A percentile compares a stretch with the other conserved stretches of the same genome.
Conservation (phyloP, 805 yeast species). For the Brettanomyces bruxellensis region DNA sequence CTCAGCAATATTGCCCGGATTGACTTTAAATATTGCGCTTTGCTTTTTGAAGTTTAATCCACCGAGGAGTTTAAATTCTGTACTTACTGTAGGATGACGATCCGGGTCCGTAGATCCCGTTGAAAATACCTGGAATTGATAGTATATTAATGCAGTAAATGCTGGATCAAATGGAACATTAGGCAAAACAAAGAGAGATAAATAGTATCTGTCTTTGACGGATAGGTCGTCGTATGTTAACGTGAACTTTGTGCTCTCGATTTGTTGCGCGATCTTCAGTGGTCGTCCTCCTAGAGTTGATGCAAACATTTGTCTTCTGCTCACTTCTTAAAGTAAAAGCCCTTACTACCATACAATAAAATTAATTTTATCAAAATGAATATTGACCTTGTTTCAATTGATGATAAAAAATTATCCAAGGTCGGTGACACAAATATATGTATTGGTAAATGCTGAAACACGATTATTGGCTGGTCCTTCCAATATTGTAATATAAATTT, state of each 20-base stretch:
- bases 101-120: constrained; percentile 14
- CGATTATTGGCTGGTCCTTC: too few relatives aligned
- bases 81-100: constrained; percentile 1
- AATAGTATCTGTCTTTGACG: constrained; percentile 49
- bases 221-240: constrained; percentile 55
- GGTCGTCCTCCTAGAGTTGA: constrained; percentile 26
- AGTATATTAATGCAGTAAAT: constrained; percentile 78
- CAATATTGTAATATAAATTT: too few relatives aligned
- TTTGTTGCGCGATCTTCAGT: constrained; percentile 47
- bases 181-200: constrained; percentile 81
- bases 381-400: too few relatives aligned
- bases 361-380: too few relatives aligned
- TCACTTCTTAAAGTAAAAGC: too few relatives aligned
- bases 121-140: constrained; percentile 63
- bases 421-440: too few relatives aligned
- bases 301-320: constrained; percentile 20
- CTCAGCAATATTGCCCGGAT: constrained; percentile 26
- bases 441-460: too few relatives aligned
- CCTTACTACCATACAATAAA: too few relatives aligned
- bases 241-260: constrained; percentile 60
- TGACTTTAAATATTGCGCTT: constrained; percentile 83
- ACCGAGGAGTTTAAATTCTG: constrained; percentile 59
- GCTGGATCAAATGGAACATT: constrained; percentile 62
- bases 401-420: too few relatives aligned
- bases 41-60: constrained; percentile 61